phyloP scores from a whole-genome alignment of 163 green algal species.

The Chlamydomonas reinhardtii region DNA sequence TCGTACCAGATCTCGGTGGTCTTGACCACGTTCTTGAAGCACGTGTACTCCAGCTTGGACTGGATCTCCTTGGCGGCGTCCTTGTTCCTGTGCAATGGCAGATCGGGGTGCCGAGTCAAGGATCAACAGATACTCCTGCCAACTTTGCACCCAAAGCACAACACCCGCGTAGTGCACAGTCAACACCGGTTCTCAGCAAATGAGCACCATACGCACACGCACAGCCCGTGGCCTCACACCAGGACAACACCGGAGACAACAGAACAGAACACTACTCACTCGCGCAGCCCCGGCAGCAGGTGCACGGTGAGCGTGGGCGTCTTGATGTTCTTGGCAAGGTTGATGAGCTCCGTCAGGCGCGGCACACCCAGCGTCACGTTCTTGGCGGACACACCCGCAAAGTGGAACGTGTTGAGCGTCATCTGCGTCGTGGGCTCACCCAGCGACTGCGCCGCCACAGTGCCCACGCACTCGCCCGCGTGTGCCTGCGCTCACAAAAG shows the following conservation, averaged over 20 bases:
- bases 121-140: too few species aligned
- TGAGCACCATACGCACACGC: too few species aligned
- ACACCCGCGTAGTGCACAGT: too few species aligned
- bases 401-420: conserved; percentile 99
- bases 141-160: too few species aligned
- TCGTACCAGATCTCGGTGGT: conserved; percentile 65
- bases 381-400: conserved; percentile 97
- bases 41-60: conserved; percentile 97
- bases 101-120: too few species aligned
- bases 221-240: too few species aligned
- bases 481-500: conserved; percentile 44
- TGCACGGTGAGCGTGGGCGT: conserved; percentile 96
- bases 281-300: conserved; percentile 70
- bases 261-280: conserved; percentile 10
- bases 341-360: conserved; percentile 99
- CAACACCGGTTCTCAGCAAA: too few species aligned
- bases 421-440: conserved; percentile 99
- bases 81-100: conserved; percentile 62
- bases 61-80: conserved; percentile 91
- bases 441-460: conserved; percentile 97
- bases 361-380: conserved; percentile 99
- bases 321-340: conserved; percentile 99
- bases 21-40: conserved; percentile 85
- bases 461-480: conserved; percentile 95
- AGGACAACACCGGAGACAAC: too few species aligned